A percentile compares a stretch with the other conserved stretches of the same genome.
phyloP scores from a whole-genome alignment of 495 filamentous ascomycete genomes.

The Tuber umbilicatum region DNA sequence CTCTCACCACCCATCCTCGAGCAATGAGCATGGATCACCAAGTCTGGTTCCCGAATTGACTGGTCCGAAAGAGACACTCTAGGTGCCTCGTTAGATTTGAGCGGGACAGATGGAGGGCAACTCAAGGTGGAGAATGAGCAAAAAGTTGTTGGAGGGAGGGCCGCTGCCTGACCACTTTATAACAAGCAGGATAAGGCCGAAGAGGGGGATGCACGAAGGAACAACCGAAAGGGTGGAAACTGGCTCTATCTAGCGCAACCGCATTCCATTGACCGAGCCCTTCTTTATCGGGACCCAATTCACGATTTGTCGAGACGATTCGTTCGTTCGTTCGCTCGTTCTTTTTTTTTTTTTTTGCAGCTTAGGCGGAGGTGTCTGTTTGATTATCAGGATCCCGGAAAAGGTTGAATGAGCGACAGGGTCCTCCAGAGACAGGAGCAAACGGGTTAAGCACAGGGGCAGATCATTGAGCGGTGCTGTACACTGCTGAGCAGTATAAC shows the following conservation, averaged over 20 bases:
- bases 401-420: neutral
- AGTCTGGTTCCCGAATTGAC: neutral
- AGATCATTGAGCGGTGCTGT: neutral
- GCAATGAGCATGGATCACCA: neutral
- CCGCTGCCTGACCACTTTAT: conserved; percentile 1
- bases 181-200: neutral
- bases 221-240: neutral
- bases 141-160: neutral
- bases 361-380: neutral
- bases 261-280: neutral
- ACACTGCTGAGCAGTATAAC: neutral
- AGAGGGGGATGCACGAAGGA: neutral
- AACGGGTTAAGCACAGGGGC: neutral
- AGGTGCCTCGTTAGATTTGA: neutral
- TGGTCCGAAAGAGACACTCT: neutral
- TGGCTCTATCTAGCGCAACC: conserved; percentile 4
- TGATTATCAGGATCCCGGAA: neutral
- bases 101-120: neutral
- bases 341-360: neutral
- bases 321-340: neutral
- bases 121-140: neutral
- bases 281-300: neutral
- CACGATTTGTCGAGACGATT: neutral
- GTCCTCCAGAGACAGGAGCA: neutral
- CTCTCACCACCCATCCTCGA: conserved; percentile 9